Base-by-base conservation (phyloP, 73 alveolate species). In the Tetrahymena borealis region DNA sequence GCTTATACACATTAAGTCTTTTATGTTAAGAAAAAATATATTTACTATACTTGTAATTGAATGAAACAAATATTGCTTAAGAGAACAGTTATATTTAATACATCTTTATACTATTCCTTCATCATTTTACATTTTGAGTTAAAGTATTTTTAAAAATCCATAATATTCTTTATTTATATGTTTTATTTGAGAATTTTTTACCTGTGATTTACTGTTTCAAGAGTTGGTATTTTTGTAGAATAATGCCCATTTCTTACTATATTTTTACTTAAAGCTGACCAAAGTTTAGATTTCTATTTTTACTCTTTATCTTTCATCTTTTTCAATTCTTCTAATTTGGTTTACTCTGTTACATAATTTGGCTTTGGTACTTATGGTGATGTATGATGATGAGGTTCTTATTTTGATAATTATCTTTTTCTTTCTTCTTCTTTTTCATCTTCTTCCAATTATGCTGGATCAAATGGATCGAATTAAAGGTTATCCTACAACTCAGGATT, bases 161-260 rank as follows among this genome's bases (percentile, higher is more conserved):
- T n/a, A n/a, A n/a, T n/a, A n/a, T n/a, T n/a, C n/a, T n/a, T n/a
- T 7, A 7, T 41, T 41, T 7, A 41, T 18, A 18, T 7, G 16
- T 41, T 79, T 39, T 79, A 79, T 78, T 92, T 92, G 33, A 78
- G 43, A 18, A 39, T 93, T 40, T 93, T 93, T 20, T 79, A 78
- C 91, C 95, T 93, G 39, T 93, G 95, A 40, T 93, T 93, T 3
- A 93, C 91, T 4, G 95, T 93, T 37, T 93, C 95, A 18, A 93
- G 78, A 13, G 95, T 93, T 0, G 95, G 95, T 85, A 93, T 38
- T 79, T 91, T 93, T 36, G 90, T 33, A 9, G 93, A 91, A 32
- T 92, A 91, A 35, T 93, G 41, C 4, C 93, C 78, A 41, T 93
- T 93, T 39, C 95, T 79, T 39, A 93, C 91, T 31, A 93, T 92